Base-by-base conservation (phyloP, 2,329 filamentous ascomycete genomes). In the Dactylellina cionopaga region DNA sequence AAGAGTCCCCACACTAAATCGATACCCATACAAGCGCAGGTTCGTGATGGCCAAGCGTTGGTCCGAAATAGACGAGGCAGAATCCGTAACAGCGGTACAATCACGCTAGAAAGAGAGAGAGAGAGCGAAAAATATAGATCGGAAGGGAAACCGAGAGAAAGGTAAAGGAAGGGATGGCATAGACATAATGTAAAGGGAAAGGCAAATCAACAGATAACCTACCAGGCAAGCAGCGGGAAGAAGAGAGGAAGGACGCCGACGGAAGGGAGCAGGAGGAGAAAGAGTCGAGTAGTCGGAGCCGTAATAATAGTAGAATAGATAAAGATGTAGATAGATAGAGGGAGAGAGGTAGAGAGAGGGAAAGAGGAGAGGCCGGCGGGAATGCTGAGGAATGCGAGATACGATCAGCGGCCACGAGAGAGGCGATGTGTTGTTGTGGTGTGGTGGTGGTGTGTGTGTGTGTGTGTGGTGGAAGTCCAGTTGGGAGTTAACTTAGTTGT, bases 221-320 rank as follows among this genome's bases (percentile, higher is more conserved):
- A 29, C 17, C 54, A 63, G 66, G 69, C 58, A 62, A 63, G 58
- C 69, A 51, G 43, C 37, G 59, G 62, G 63, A 63, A 70, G 66
- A 56, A 63, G 71, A 41, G 58, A 35, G 29, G 29, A 19, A 41
- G 60, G 59, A 58, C 27, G 71, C 19, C 52, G 60, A 31, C 37
- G 39, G 29, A 22, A 3, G 56, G 22, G 19, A 24, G 10, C 31
- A 46, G 31, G 31, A 13, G 13, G 31, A 13, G 31, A 33, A 13
- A 6, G 31, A 6, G 31, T 13, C 31, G 13, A 33, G 13, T 13
- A 33, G 31, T 5, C 31, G 13, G 31, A 4, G 13, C 31, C 43
- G 33, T 29, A 37, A 29, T 58, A 31, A 24, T 55, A 33, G 33
- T 31, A 15, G 52, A 29, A 25, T 5, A 25, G 51, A 11, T 41